Evolutionary conservation across 78 protist species (phyloP), one percentile per base, ranked within the genome.

Genomic region (Planoprotostelium fungivorum): DNA sequence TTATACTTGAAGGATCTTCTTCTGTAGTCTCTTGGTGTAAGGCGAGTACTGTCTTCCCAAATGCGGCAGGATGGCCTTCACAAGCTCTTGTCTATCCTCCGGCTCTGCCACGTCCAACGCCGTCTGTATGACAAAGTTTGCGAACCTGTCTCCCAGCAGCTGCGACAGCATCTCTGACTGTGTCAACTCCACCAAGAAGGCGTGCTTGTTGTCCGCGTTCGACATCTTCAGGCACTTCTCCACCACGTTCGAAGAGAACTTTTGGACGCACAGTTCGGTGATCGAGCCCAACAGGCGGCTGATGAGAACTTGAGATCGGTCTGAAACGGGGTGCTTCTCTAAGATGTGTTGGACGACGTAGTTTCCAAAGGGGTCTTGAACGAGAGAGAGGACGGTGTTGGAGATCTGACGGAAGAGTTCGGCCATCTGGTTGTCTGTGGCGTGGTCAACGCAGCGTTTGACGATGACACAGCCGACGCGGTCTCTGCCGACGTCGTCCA

Each of bases 381-480:
- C 90, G 34, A 89, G 90, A 36, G 88, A 85, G 34, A 84, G 37
- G 83, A 96, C 63, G 25, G 94, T 87, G 84, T 97, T 84, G 34
- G 10, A 9, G 34, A 93, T 39, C 85, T 92, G 97, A 5, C 25
- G 38, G 35, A 95, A 91, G 37, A 98, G 84, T 86, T 89, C 96
- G 83, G 85, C 37, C 87, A 91, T 90, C 88, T 97, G 99, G 0
- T 34, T 37, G 10, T 73, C 90, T n/a, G 85, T 38, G 0, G 98
- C 98, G 84, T 83, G 85, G 85, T 98, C 99, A 35, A 98, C 91
- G 94, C 99, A 97, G 1, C 99, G 90, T 90, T 98, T 99, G 36
- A 97, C 38, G 31, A 98, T 99, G 86, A 98, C 97, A 95, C 99
- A 98, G 25, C 99, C 99, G 51, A 98, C 99, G 83, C 97, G 88